Conservation (phyloP, 2,329 filamentous ascomycete species). For the Aschersonia sp. region DNA sequence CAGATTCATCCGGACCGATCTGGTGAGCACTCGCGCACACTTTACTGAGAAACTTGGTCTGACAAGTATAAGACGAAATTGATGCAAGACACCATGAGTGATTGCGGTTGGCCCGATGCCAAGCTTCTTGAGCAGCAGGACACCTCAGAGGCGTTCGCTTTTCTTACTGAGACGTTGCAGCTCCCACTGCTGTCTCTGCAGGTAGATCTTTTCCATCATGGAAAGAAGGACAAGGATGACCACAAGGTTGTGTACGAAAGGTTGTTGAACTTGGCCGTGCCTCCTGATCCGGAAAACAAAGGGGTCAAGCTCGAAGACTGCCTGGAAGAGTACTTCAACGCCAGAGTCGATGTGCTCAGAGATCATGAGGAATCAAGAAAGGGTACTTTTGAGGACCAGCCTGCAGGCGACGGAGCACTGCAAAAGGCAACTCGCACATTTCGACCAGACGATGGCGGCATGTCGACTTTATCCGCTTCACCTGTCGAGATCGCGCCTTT, state of each 20-base stretch:
- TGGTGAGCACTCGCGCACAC: slow-evolving; percentile 38
- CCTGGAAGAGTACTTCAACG: slow-evolving; percentile 89
- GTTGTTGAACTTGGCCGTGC: slow-evolving; percentile 81
- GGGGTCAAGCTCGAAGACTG: slow-evolving; percentile 77
- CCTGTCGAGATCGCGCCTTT: slow-evolving; percentile 15
- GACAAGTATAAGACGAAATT: slow-evolving; percentile 49
- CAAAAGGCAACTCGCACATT: slow-evolving; percentile 19
- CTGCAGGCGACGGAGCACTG: slow-evolving; percentile 10
- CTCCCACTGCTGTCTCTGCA: slow-evolving; percentile 79
- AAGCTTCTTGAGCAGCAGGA: slow-evolving; percentile 73
- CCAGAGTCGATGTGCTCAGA: slow-evolving; percentile 74
- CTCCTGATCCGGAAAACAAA: slow-evolving; percentile 54
- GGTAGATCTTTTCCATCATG: slow-evolving; percentile 88
- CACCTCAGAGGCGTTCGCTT: slow-evolving; percentile 87
- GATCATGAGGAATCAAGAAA: slow-evolving; percentile 46
- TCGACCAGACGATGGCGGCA: slow-evolving; percentile 16
- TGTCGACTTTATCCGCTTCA: slow-evolving; percentile 19
- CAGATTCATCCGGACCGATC: slow-evolving; percentile 69
- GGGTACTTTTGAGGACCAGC: slow-evolving; percentile 14
- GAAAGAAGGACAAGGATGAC: slow-evolving; percentile 72
- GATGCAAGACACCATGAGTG: slow-evolving; percentile 67
- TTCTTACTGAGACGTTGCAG: slow-evolving; percentile 81
- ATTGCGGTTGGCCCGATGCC: slow-evolving; percentile 82
- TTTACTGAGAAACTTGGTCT: slow-evolving; percentile 2
- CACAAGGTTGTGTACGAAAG: slow-evolving; percentile 92